A percentile compares a stretch with the other conserved stretches of the same genome.
Evolutionary conservation across 2,329 filamentous ascomycete species (phyloP).

Genomic region (Fusarium sp.): DNA sequence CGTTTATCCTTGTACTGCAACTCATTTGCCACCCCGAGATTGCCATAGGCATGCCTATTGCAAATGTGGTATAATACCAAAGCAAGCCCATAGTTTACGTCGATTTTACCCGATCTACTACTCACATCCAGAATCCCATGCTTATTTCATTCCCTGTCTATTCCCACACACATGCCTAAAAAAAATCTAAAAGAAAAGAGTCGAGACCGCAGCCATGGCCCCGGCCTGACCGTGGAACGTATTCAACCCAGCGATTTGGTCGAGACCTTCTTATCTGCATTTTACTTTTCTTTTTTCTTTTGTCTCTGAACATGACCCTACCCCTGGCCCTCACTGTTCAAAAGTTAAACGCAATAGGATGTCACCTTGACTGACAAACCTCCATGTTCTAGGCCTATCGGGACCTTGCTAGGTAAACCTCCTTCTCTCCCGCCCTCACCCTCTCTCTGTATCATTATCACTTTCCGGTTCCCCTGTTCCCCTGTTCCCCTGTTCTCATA

Average conservation of each 20-base stretch:
- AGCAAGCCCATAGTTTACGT: not conserved
- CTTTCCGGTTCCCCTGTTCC: not conserved
- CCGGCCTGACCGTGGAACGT: constrained; percentile 31
- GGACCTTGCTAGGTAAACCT: constrained; percentile 49
- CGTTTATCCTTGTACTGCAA: constrained; percentile 1
- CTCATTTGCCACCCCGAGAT: not conserved
- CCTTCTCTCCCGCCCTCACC: constrained; percentile 9
- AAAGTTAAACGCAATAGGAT: not conserved
- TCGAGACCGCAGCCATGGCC: constrained; percentile 18
- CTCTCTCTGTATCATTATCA: not conserved
- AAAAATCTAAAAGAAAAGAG: too few species aligned
- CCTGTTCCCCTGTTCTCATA: not conserved
- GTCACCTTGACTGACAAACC: constrained; percentile 35
- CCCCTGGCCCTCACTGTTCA: not conserved
- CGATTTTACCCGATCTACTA: not conserved
- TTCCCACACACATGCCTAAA: constrained; percentile 8
- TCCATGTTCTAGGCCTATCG: constrained; percentile 49
- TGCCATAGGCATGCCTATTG: not conserved
- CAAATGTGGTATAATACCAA: constrained; percentile 11
- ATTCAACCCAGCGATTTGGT: constrained; percentile 28
- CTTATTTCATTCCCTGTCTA: constrained; percentile 25
- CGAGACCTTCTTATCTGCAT: constrained; percentile 38
- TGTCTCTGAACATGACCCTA: constrained; percentile 1
- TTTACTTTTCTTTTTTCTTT: constrained; percentile 11
- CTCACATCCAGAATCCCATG: not conserved